Evolutionary conservation across 2,329 filamentous ascomycete species (phyloP).

Genomic region (Diaporthe amygdali): DNA sequence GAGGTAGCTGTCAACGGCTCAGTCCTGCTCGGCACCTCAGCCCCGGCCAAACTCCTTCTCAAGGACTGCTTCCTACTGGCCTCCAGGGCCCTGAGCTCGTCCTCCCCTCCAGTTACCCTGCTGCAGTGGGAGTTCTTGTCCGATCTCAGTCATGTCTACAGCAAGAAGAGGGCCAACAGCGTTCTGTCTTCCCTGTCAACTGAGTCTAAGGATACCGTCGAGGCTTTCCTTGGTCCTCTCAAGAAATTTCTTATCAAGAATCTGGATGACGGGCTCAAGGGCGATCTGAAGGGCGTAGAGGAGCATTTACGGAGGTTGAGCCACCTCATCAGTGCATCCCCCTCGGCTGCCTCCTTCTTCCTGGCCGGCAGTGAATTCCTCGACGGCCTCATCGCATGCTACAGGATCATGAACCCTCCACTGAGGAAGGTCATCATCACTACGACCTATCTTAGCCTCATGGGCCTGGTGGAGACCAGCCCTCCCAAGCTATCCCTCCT

Average conservation of each 20-base stretch:
- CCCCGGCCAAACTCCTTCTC: constrained; percentile 53
- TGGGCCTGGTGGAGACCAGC: constrained; percentile 70
- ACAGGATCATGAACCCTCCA: constrained; percentile 65
- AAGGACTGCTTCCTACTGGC: constrained; percentile 70
- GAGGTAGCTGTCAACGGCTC: constrained; percentile 52
- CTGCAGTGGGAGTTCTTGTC: constrained; percentile 72
- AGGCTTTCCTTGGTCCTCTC: constrained; percentile 59
- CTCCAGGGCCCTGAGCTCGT: constrained; percentile 56
- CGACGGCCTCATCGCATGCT: constrained; percentile 74
- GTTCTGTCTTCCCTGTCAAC: constrained; percentile 57
- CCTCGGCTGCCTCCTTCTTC: constrained; percentile 64
- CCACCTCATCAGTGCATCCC: constrained; percentile 66
- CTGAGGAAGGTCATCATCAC: constrained; percentile 73
- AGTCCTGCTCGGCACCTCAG: constrained; percentile 39
- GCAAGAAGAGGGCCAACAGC: constrained; percentile 63
- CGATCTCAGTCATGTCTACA: constrained; percentile 71
- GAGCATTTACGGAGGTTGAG: constrained; percentile 63
- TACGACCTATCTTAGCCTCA: constrained; percentile 76
- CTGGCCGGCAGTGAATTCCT: constrained; percentile 88
- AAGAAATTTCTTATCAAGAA: constrained; percentile 68
- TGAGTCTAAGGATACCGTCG: constrained; percentile 53
- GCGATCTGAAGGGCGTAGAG: constrained; percentile 61
- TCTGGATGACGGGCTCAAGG: constrained; percentile 65
- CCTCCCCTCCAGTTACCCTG: constrained; percentile 51
- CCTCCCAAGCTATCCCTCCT: constrained; percentile 76